These are phyloP conservation scores for Yamadazyma friedrichii DNA, from an alignment of 1,139 yeast genomes.

Conservation along the genomic window DNA sequence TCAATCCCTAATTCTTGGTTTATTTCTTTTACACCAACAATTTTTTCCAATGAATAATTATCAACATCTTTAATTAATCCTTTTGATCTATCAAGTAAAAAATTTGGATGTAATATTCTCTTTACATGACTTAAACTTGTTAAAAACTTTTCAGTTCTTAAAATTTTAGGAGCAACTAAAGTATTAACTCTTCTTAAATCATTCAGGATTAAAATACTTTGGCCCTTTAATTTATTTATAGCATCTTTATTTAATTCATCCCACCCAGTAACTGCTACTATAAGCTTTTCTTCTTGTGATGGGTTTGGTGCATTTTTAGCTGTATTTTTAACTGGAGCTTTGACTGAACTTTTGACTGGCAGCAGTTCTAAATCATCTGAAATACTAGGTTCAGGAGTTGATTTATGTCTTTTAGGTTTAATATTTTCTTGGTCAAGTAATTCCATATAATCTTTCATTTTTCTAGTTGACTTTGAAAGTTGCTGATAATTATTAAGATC, in stretches of 20 bases:
- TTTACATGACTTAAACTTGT: conserved; percentile 35
- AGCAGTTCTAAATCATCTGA: background rate
- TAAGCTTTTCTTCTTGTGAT: conserved; percentile 7
- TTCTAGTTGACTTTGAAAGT: conserved; percentile 36
- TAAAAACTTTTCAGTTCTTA: conserved; percentile 85
- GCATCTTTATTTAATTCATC: conserved; percentile 43
- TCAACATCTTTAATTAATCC: conserved; percentile 24
- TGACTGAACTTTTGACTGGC: background rate
- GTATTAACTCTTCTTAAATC: conserved; percentile 33
- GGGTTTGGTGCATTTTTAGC: background rate
- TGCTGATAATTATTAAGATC: conserved; percentile 63
- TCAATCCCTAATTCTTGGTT: conserved; percentile 33
- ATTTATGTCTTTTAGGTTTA: conserved; percentile 11
- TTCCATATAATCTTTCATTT: conserved; percentile 37
- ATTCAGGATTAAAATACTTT: conserved; percentile 22
- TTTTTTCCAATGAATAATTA: conserved; percentile 38
- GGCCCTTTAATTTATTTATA: conserved; percentile 21
- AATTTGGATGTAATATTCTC: conserved; percentile 49
- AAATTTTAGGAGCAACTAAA: conserved; percentile 71
- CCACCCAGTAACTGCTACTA: conserved; percentile 65
- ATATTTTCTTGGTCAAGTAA: conserved; percentile 23
- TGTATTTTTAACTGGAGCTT: background rate
- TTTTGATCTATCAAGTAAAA: conserved; percentile 40
- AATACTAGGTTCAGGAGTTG: background rate
- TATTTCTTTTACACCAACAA: conserved; percentile 25